Evolutionary conservation across 2,329 filamentous ascomycete species (phyloP).

Genomic region (Pseudogymnoascus sp.): DNA sequence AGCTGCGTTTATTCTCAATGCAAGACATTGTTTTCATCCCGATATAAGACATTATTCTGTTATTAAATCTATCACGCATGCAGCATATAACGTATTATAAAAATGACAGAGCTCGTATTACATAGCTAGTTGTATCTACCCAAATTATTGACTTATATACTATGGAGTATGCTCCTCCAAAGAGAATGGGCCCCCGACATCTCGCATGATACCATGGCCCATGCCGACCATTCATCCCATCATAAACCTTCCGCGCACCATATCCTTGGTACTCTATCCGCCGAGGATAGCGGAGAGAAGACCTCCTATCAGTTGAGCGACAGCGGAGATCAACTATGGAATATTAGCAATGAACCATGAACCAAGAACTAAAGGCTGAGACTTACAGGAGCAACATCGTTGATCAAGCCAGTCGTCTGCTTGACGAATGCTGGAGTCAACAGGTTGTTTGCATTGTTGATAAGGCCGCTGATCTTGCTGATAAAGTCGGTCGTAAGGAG

Average conservation of each 20-base stretch:
- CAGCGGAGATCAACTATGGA: neutral
- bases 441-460: constrained; percentile 4
- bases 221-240: neutral
- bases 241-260: neutral
- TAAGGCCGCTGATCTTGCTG: neutral
- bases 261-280: neutral
- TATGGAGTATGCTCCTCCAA: neutral
- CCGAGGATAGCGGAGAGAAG: neutral
- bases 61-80: neutral
- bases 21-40: too few species aligned
- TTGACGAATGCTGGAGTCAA: neutral
- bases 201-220: neutral
- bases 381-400: neutral
- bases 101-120: neutral
- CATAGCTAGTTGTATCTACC: neutral
- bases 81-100: neutral
- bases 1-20: too few species aligned
- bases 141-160: neutral
- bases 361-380: neutral
- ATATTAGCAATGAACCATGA: neutral
- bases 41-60: neutral
- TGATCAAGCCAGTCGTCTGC: neutral
- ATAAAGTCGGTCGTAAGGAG: neutral
- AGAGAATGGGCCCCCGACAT: neutral
- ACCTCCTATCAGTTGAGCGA: neutral